Percentiles rank a stretch among this genome's conserved stretches.
Conservation (phyloP, 73 alveolate species). For the Paramecium sonneborni region DNA sequence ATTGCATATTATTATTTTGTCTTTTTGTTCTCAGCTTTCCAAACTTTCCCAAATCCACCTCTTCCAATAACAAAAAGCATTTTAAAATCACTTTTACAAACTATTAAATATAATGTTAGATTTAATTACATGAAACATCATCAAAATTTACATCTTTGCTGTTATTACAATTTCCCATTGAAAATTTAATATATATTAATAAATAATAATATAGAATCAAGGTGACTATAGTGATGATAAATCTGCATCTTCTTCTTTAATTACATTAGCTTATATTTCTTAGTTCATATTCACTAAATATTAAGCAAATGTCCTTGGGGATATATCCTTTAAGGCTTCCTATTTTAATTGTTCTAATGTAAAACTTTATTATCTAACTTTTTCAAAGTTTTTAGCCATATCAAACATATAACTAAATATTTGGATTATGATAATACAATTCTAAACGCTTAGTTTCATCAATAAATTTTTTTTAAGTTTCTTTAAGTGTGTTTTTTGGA, state of each 20-base stretch:
- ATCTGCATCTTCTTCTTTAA: conserved; percentile 31
- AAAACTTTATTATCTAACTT: background rate
- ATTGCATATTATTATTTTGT: conserved; percentile 74
- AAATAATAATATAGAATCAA: conserved; percentile 31
- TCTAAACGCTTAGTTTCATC: conserved; percentile 17
- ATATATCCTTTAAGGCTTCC: background rate
- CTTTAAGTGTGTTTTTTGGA: background rate
- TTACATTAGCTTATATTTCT: background rate
- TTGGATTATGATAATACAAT: background rate
- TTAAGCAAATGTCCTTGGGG: background rate
- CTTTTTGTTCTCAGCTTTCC: conserved; percentile 50
- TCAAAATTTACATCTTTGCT: background rate
- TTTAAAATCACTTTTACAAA: background rate
- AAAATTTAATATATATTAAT: background rate
- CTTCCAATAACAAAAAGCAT: conserved; percentile 68
- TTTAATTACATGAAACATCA: background rate
- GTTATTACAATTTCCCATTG: background rate
- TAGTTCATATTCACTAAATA: background rate
- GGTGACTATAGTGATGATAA: background rate
- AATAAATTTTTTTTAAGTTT: background rate
- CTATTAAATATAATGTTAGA: background rate
- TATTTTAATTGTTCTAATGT: background rate
- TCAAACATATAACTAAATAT: conserved; percentile 44
- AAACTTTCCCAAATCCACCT: conserved; percentile 75
- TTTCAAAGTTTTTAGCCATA: conserved; percentile 46